A percentile compares a stretch with the other conserved stretches of the same genome.
Evolutionary conservation across 2,329 filamentous ascomycete genomes (phyloP).

Genomic region (Epichloe uncinata): DNA sequence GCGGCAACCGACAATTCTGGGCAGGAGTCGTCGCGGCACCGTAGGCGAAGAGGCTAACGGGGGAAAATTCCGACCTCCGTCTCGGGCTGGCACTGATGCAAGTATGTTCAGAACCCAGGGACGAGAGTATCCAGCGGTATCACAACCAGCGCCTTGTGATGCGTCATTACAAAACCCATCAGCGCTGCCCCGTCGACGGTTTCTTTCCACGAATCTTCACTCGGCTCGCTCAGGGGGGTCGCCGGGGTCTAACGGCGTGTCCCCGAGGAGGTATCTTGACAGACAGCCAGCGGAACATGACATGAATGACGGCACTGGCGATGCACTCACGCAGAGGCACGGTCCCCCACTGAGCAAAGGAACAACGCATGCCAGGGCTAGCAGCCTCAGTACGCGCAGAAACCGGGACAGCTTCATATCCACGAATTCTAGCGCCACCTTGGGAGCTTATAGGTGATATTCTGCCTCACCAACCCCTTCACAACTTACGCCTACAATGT

Average conservation of each 20-base stretch:
- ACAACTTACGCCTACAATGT: constrained; percentile 15
- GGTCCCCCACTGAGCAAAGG: constrained; percentile 28
- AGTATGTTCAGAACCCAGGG: constrained; percentile 22
- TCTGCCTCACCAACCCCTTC: constrained; percentile 15
- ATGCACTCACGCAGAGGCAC: not conserved
- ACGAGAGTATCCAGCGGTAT: constrained; percentile 18
- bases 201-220: constrained; percentile 34
- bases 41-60: constrained; percentile 35
- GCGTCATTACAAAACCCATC: constrained; percentile 26
- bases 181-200: constrained; percentile 38
- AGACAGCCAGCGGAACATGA: constrained; percentile 29
- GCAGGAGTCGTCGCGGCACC: constrained; percentile 33
- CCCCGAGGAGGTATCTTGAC: constrained; percentile 36
- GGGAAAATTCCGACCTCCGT: constrained; percentile 39
- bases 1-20: constrained; percentile 28
- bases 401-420: constrained; percentile 28
- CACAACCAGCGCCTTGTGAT: constrained; percentile 21
- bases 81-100: constrained; percentile 44
- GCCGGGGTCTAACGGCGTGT: constrained; percentile 22
- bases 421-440: constrained; percentile 23
- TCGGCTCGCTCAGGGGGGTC: constrained; percentile 32
- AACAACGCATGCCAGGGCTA: constrained; percentile 28
- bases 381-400: constrained; percentile 30
- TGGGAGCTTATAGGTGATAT: constrained; percentile 32
- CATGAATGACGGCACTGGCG: not conserved